A percentile compares a stretch with the other conserved stretches of the same genome.
These are phyloP conservation scores for Penicillium verrucosum DNA, from an alignment of 2,329 filamentous ascomycete species.

Conservation along the genomic window DNA sequence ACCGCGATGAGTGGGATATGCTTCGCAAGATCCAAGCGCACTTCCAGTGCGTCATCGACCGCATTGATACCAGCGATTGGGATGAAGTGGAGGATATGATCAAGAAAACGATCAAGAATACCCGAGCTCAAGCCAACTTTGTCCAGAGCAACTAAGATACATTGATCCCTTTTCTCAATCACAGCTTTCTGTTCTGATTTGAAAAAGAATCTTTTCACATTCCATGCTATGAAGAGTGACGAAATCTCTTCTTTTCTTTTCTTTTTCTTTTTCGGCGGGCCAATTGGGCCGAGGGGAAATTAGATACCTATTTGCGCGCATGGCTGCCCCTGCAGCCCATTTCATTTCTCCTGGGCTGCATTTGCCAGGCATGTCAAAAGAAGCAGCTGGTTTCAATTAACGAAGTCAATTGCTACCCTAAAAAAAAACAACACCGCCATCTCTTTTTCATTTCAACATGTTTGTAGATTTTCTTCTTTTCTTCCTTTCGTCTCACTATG, in stretches of 20 bases:
- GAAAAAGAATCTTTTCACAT: not conserved
- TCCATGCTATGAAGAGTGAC: slow-evolving; percentile 30
- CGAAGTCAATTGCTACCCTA: not conserved
- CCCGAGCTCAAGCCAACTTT: slow-evolving; percentile 42
- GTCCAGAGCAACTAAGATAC: slow-evolving; percentile 8
- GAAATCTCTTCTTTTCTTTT: slow-evolving; percentile 24
- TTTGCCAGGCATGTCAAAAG: not conserved
- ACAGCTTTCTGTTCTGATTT: not conserved
- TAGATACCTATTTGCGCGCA: slow-evolving; percentile 34
- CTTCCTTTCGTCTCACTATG: not conserved
- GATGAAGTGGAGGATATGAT: slow-evolving; percentile 81
- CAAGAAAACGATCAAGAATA: slow-evolving; percentile 70
- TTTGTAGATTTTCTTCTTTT: not conserved
- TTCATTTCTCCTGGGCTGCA: not conserved
- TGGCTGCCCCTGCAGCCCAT: slow-evolving; percentile 1
- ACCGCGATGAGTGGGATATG: slow-evolving; percentile 74
- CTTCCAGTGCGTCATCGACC: slow-evolving; percentile 77
- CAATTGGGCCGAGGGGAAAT: slow-evolving; percentile 17
- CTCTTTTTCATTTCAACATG: not conserved
- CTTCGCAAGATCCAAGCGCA: slow-evolving; percentile 75
- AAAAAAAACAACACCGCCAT: too few relatives aligned
- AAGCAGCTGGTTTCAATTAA: not conserved
- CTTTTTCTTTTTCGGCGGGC: slow-evolving; percentile 11
- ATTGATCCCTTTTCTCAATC: not conserved
- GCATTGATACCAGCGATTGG: slow-evolving; percentile 84